Conservation (phyloP, 1,284 basidiomycete species). For the Ganoderma meredithae region DNA sequence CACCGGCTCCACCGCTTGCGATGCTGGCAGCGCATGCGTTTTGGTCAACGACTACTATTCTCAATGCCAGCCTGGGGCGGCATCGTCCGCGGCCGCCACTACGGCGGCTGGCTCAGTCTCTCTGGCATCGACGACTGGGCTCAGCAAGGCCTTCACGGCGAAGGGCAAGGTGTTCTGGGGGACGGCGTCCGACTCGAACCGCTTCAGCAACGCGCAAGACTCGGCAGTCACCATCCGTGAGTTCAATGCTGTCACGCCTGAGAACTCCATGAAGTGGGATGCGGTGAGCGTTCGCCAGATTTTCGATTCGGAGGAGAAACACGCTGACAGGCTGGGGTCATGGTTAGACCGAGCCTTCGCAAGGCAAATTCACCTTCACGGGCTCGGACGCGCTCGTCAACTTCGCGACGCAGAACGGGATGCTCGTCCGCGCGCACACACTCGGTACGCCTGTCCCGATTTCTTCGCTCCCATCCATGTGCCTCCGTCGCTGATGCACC, state of each 20-base stretch:
- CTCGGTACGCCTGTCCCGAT: conserved; percentile 36
- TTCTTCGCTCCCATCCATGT: background rate
- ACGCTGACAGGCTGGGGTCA: background rate
- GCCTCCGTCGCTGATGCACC: background rate
- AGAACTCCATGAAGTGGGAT: conserved; percentile 51
- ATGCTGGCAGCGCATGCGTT: conserved; percentile 32
- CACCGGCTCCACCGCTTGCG: conserved; percentile 35
- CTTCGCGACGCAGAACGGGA: conserved; percentile 54
- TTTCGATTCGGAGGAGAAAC: background rate
- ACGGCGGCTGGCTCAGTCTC: conserved; percentile 13
- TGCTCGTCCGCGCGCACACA: conserved; percentile 57
- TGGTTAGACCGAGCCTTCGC: conserved; percentile 30
- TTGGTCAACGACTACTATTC: conserved; percentile 36
- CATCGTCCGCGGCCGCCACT: conserved; percentile 22
- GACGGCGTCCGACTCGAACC: conserved; percentile 38
- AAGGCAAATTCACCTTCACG: conserved; percentile 49
- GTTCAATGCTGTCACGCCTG: conserved; percentile 46
- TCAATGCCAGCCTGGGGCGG: conserved; percentile 36
- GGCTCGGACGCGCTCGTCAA: conserved; percentile 52
- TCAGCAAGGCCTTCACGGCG: conserved; percentile 36
- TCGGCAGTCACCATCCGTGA: conserved; percentile 41
- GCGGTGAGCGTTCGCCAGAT: conserved; percentile 30
- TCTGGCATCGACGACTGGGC: conserved; percentile 29
- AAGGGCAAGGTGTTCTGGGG: conserved; percentile 42
- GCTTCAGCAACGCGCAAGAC: conserved; percentile 40